Percentiles rank a stretch among this genome's conserved stretches.
Evolutionary conservation across 257 asterid genomes (phyloP).

Genomic region (Buddleja alternifolia): DNA sequence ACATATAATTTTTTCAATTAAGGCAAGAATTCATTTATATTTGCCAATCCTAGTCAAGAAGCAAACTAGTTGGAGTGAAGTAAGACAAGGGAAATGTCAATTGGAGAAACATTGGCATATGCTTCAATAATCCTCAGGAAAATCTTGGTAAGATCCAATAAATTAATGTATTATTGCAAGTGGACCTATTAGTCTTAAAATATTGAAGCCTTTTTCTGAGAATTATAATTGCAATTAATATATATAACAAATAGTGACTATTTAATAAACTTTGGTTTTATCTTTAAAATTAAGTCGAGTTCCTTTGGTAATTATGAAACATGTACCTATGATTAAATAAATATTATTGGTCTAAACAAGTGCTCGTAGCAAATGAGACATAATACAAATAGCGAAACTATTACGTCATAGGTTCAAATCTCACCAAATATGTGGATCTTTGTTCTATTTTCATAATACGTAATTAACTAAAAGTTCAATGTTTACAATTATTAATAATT

Average conservation of each 20-base stretch:
- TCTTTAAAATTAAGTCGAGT: background rate
- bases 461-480: too few relatives aligned
- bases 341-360: too few relatives aligned
- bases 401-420: too few relatives aligned
- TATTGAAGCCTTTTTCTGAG: background rate
- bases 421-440: too few relatives aligned
- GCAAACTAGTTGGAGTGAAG: slow-evolving; percentile 6
- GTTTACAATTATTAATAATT: too few relatives aligned
- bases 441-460: too few relatives aligned
- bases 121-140: slow-evolving; percentile 24
- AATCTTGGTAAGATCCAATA: slow-evolving; percentile 27
- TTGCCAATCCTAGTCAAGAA: slow-evolving; percentile 26
- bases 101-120: slow-evolving; percentile 29
- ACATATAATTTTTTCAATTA: background rate
- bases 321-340: too few relatives aligned
- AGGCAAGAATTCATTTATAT: background rate
- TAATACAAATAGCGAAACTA: too few relatives aligned
- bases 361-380: too few relatives aligned
- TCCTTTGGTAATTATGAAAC: background rate
- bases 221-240: slow-evolving; percentile 19
- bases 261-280: background rate
- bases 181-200: slow-evolving; percentile 1
- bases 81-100: slow-evolving; percentile 36
- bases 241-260: background rate
- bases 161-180: slow-evolving; percentile 18